phyloP scores from a whole-genome alignment of 257 asterid species.

The Jacaranda copaia region DNA sequence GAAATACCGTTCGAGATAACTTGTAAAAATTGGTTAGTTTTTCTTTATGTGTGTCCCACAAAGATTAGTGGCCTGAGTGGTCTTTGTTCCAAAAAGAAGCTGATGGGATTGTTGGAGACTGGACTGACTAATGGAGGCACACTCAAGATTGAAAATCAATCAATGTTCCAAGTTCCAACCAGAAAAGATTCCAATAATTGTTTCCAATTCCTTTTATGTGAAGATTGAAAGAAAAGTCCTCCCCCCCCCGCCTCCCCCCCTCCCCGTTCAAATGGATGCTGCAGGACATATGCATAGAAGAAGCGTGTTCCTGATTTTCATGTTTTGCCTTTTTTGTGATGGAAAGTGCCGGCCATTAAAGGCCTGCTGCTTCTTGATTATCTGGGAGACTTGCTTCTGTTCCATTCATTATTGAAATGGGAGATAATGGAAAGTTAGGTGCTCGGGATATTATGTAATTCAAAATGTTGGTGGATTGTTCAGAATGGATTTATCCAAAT shows the following conservation, averaged over 20 bases:
- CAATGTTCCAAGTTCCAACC: too few relatives aligned
- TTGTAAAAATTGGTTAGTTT: too few relatives aligned
- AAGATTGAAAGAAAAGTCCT: not conserved
- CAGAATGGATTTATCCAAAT: too few relatives aligned
- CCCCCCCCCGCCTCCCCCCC: too few relatives aligned
- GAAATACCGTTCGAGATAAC: too few relatives aligned
- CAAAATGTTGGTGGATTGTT: not conserved
- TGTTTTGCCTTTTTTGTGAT: conserved; percentile 33
- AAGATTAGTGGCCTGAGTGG: not conserved
- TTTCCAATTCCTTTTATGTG: conserved; percentile 14
- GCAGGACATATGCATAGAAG: not conserved
- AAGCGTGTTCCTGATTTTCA: conserved; percentile 2
- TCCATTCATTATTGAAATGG: conserved; percentile 3
- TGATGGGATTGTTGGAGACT: not conserved
- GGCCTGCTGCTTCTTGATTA: not conserved
- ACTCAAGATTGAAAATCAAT: not conserved
- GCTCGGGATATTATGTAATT: too few relatives aligned
- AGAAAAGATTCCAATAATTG: conserved; percentile 25
- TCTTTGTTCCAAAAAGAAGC: not conserved
- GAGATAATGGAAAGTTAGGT: conserved; percentile 30
- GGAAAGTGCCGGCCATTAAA: conserved; percentile 31
- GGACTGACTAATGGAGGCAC: not conserved
- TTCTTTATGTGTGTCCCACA: not conserved
- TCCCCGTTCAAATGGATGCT: not conserved
- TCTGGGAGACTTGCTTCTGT: not conserved